phyloP scores from a whole-genome alignment of 352 stramenopile species.

The Globisporangium middletonii region DNA sequence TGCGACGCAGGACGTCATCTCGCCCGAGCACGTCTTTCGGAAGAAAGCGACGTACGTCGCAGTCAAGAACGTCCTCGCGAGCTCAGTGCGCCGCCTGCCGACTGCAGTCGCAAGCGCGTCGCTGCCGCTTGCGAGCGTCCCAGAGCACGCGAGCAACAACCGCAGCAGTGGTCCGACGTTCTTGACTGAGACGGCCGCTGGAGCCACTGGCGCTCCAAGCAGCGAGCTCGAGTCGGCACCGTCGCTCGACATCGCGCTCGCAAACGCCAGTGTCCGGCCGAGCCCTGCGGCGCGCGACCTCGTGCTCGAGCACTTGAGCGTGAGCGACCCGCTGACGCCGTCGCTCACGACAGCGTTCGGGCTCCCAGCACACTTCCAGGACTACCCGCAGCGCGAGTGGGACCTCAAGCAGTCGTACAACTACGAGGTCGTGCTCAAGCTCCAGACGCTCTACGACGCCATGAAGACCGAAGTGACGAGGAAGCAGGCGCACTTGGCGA shows the following conservation, averaged over 20 bases:
- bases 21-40: slow-evolving; percentile 49
- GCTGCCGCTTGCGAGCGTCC: slow-evolving; percentile 26
- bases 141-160: slow-evolving; percentile 6
- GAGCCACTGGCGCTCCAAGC: neutral
- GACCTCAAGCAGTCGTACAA: slow-evolving; percentile 77
- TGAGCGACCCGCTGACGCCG: slow-evolving; percentile 15
- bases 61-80: slow-evolving; percentile 51
- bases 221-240: too few relatives aligned
- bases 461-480: slow-evolving; percentile 49
- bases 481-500: slow-evolving; percentile 60
- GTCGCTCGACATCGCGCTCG: too few relatives aligned
- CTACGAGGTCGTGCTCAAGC: slow-evolving; percentile 66
- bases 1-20: slow-evolving; percentile 52
- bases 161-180: slow-evolving; percentile 14
- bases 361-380: slow-evolving; percentile 63
- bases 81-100: slow-evolving; percentile 45
- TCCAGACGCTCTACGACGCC: slow-evolving; percentile 67
- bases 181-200: neutral
- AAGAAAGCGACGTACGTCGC: slow-evolving; percentile 63
- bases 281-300: slow-evolving; percentile 17
- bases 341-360: slow-evolving; percentile 46
- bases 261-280: neutral
- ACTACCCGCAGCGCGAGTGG: slow-evolving; percentile 76
- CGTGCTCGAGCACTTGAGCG: slow-evolving; percentile 12
- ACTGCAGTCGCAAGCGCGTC: slow-evolving; percentile 23